A percentile compares a stretch with the other conserved stretches of the same genome.
Conservation (phyloP, 352 stramenopile genomes). For the Phytophthora capsici region DNA sequence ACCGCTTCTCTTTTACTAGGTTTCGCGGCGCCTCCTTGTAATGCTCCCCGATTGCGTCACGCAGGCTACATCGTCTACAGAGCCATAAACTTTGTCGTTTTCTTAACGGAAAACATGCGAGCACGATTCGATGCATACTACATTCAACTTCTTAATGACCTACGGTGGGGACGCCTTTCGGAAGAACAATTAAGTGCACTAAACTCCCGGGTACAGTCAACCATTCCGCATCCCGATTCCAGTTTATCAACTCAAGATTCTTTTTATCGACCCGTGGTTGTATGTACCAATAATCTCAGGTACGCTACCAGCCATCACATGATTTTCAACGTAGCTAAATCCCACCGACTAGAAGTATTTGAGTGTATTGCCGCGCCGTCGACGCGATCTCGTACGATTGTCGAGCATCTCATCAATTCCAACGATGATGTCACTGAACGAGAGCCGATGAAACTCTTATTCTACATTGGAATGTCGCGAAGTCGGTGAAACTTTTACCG, state of each 20-base stretch:
- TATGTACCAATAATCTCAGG: conserved; percentile 12
- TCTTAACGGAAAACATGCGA: not conserved
- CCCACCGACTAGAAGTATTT: not conserved
- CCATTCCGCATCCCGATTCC: too few relatives aligned
- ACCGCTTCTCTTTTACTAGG: not conserved
- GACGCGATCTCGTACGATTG: not conserved
- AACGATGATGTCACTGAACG: conserved; percentile 11
- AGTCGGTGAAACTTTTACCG: too few relatives aligned
- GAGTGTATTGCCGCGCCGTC: conserved; percentile 4
- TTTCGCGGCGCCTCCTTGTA: not conserved
- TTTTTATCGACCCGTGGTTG: conserved; percentile 12
- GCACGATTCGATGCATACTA: conserved; percentile 8
- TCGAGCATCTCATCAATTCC: conserved; percentile 1
- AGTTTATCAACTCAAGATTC: too few relatives aligned
- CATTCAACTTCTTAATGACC: conserved; percentile 13
- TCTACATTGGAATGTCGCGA: not conserved
- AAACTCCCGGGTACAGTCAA: too few relatives aligned
- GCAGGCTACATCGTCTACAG: not conserved
- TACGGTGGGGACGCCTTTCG: conserved; percentile 11
- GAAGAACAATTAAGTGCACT: not conserved
- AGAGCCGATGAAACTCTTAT: conserved; percentile 1
- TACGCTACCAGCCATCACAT: conserved; percentile 5
- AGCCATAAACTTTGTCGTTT: not conserved
- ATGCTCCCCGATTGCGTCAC: not conserved
- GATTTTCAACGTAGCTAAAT: not conserved